Evolutionary conservation across 768 basidiomycete genomes (phyloP), one percentile per base, ranked within the genome.

Genomic region (Gyrodon lividus): DNA sequence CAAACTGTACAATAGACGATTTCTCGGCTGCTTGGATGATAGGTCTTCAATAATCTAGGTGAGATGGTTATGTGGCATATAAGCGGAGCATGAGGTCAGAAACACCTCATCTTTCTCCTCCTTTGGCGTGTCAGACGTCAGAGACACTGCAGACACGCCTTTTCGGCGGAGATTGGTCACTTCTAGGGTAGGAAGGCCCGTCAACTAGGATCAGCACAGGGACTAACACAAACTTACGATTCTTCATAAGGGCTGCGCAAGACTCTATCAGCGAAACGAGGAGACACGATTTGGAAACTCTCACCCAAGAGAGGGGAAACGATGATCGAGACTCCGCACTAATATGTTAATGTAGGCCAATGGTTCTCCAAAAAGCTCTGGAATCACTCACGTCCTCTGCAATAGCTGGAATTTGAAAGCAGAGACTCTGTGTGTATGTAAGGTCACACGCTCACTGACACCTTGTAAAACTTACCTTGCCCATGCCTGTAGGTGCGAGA

Each of bases 401-500:
- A 30, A 86, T 70, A 0, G 91, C 90, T 39, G 91, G 91, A 24
- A 92, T 72, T 70, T 92, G 91, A 62, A 92, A 93, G 67, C 91
- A 93, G 4, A 93, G 60, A 59, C 89, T 91, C 89, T 91, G 45
- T 4, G 19, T 5, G 46, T 41, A 12, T 38, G 48, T 30, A 31
- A 40, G 39, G 47, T 42, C 45, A 20, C 13, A 9, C 39, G 17
- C 12, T 3, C 4, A 19, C 22, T 5, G 3, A 13, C 5, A 20
- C 2, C 5, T 40, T 5, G 13, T 1, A 43, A 63, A 60, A 34
- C 26, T 42, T 30, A 86, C 90, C 78, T 93, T 93, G 30, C 91
- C 92, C 87, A 92, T 89, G 4, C 91, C 89, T 9, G 92, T 93
- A 0, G 91, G 89, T 16, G 90, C 91, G 3, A 92, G 76, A 9